phyloP scores from a whole-genome alignment of 2,329 filamentous ascomycete species.

The Akanthomyces dipterigenus region DNA sequence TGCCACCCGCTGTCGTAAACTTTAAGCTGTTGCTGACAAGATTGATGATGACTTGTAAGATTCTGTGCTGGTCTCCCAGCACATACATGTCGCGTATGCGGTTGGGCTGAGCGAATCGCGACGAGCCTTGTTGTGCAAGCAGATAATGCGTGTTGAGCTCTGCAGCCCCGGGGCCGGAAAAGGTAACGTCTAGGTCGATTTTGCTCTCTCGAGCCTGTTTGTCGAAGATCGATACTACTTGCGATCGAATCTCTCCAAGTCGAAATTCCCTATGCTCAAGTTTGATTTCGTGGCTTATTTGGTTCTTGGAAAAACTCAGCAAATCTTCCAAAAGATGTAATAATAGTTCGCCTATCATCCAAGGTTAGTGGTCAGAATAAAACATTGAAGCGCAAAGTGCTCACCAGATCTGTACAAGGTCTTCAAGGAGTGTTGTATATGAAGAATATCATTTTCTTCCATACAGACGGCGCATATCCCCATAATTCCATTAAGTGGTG shows the following conservation, averaged over 20 bases:
- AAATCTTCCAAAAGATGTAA: conserved; percentile 84
- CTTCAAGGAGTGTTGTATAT: conserved; percentile 76
- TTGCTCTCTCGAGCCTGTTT: conserved; percentile 77
- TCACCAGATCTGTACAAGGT: conserved; percentile 77
- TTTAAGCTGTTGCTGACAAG: conserved; percentile 88
- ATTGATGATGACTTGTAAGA: conserved; percentile 90
- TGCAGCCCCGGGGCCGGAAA: conserved; percentile 37
- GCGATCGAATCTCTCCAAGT: conserved; percentile 74
- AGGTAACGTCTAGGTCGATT: conserved; percentile 67
- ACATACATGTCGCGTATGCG: conserved; percentile 78
- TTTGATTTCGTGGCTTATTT: conserved; percentile 76
- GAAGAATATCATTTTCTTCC: conserved; percentile 74
- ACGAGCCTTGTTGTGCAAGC: neutral
- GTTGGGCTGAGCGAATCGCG: conserved; percentile 35
- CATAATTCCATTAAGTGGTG: conserved; percentile 89
- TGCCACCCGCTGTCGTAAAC: conserved; percentile 74
- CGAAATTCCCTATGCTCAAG: conserved; percentile 82
- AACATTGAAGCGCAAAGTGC: neutral
- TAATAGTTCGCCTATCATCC: conserved; percentile 55
- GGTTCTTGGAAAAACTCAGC: conserved; percentile 89
- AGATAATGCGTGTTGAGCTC: neutral
- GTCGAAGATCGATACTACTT: conserved; percentile 80
- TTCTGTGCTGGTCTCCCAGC: conserved; percentile 88
- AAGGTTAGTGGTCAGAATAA: neutral
- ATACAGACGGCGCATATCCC: conserved; percentile 92